phyloP scores from a whole-genome alignment of 176 grass and related monocot genomes.

The Eleusine indica region DNA sequence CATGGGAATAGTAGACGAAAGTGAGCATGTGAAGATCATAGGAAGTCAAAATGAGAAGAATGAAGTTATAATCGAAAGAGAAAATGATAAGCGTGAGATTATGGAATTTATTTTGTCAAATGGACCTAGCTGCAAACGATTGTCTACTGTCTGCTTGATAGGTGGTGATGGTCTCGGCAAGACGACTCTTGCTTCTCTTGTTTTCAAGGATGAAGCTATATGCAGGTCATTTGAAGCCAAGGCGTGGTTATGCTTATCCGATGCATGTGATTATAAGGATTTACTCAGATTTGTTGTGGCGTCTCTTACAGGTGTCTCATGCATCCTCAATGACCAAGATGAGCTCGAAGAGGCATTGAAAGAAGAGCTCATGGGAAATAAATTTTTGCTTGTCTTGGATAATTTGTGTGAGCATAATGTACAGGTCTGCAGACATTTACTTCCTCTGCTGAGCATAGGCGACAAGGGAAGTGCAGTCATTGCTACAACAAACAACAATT shows the following conservation, averaged over 20 bases:
- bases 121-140: not conserved
- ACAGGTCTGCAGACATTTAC: slow-evolving; percentile 11
- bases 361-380: slow-evolving; percentile 41
- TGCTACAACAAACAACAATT: slow-evolving; percentile 24
- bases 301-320: slow-evolving; percentile 32
- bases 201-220: slow-evolving; percentile 12
- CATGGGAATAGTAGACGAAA: too few species aligned
- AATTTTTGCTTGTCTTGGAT: slow-evolving; percentile 44
- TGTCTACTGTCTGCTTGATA: slow-evolving; percentile 18
- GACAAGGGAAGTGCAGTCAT: slow-evolving; percentile 35
- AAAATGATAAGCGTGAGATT: not conserved
- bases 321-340: slow-evolving; percentile 12
- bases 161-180: slow-evolving; percentile 41
- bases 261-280: slow-evolving; percentile 21
- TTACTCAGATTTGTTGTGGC: slow-evolving; percentile 29
- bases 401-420: slow-evolving; percentile 29
- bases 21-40: too few species aligned
- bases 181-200: slow-evolving; percentile 26
- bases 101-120: slow-evolving; percentile 17
- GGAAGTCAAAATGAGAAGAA: not conserved
- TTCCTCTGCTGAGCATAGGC: not conserved
- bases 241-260: slow-evolving; percentile 31
- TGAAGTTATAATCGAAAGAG: not conserved
- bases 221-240: slow-evolving; percentile 22
- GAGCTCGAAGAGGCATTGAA: slow-evolving; percentile 34